Percentiles rank a stretch among this genome's conserved stretches.
These are phyloP conservation scores for Aspergillus glaucus DNA, from an alignment of 2,329 filamentous ascomycete genomes.

Conservation along the genomic window DNA sequence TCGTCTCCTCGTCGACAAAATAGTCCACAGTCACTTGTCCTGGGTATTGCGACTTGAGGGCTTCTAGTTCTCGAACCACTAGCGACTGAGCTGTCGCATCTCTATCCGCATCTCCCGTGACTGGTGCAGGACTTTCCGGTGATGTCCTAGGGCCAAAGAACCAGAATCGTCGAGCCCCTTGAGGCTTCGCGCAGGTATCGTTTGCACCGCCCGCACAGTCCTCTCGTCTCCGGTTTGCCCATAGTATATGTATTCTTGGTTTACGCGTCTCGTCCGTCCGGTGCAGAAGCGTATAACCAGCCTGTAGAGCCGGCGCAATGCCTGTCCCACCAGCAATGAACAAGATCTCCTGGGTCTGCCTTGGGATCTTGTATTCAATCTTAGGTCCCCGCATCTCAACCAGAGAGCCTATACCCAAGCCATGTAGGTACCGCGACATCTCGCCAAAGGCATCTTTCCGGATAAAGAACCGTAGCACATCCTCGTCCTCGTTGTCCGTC, in stretches of 20 bases:
- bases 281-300: slow-evolving; percentile 54
- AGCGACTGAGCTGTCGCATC: slow-evolving; percentile 11
- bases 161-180: slow-evolving; percentile 17
- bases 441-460: slow-evolving; percentile 74
- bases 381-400: slow-evolving; percentile 76
- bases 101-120: slow-evolving; percentile 1
- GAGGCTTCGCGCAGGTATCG: slow-evolving; percentile 31
- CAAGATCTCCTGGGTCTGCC: slow-evolving; percentile 54
- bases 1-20: slow-evolving; percentile 74
- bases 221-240: slow-evolving; percentile 65
- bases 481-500: slow-evolving; percentile 24
- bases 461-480: slow-evolving; percentile 65
- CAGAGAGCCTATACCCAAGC: slow-evolving; percentile 54
- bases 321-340: slow-evolving; percentile 92
- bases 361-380: slow-evolving; percentile 58
- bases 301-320: slow-evolving; percentile 82
- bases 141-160: slow-evolving; percentile 24
- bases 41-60: slow-evolving; percentile 54
- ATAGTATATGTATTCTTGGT: slow-evolving; percentile 65
- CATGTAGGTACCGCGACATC: slow-evolving; percentile 73
- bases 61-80: slow-evolving; percentile 58
- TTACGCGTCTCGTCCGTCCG: slow-evolving; percentile 22
- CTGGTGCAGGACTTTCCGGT: slow-evolving; percentile 2
- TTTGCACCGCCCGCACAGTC: slow-evolving; percentile 60
- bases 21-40: slow-evolving; percentile 61